These are phyloP conservation scores for Paraleonurus japonicus DNA, from an alignment of 257 asterid species.

Conservation along the genomic window DNA sequence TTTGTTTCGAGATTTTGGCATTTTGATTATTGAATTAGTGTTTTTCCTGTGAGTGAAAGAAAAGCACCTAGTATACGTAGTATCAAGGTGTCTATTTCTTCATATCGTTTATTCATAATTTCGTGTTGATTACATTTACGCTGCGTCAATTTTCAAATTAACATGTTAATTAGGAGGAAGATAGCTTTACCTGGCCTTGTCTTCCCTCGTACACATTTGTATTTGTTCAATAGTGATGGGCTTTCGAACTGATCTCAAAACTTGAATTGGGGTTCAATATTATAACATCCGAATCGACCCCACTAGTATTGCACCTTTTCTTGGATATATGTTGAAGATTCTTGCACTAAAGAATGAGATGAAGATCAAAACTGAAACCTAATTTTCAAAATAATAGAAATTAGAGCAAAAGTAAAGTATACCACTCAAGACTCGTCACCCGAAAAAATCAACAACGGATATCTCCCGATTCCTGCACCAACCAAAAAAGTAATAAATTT, in stretches of 20 bases:
- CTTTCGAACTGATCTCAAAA: conserved; percentile 65
- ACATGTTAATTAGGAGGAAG: neutral
- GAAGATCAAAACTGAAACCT: conserved; percentile 11
- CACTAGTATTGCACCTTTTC: conserved; percentile 83
- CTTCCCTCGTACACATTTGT: conserved; percentile 91
- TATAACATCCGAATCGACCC: conserved; percentile 97
- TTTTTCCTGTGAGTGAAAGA: too few species aligned
- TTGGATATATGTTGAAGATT: conserved; percentile 90
- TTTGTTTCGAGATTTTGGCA: too few species aligned
- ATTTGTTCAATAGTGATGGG: conserved; percentile 83
- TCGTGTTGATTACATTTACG: too few species aligned
- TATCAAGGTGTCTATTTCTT: too few species aligned
- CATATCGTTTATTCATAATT: too few species aligned
- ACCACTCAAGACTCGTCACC: conserved; percentile 92
- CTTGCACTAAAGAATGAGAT: conserved; percentile 57
- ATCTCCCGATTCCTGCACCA: conserved; percentile 74
- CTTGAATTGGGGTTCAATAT: conserved; percentile 83
- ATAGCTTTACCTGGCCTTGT: conserved; percentile 64
- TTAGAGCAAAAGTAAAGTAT: conserved; percentile 24
- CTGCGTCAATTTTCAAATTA: too few species aligned
- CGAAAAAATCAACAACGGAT: conserved; percentile 73
- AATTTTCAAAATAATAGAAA: neutral
- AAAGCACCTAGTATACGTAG: too few species aligned
- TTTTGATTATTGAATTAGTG: too few species aligned
- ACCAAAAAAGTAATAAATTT: neutral